Percentiles rank a stretch among this genome's conserved stretches.
Evolutionary conservation across 768 basidiomycete genomes (phyloP).

Genomic region (Sporobolomyces pararoseus): DNA sequence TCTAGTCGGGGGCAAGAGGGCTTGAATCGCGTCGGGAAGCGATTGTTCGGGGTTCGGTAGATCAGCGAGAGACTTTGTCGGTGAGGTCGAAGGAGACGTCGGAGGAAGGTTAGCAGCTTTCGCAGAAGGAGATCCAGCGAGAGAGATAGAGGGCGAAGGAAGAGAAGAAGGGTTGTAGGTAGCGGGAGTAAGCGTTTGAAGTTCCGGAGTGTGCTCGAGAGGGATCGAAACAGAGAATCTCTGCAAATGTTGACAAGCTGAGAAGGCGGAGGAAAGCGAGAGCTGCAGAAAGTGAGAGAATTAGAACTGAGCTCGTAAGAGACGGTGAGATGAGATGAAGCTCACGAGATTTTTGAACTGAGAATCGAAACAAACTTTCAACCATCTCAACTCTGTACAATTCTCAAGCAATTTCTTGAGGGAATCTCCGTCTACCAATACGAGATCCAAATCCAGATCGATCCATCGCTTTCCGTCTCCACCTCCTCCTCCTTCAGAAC

Average conservation of each 20-base stretch:
- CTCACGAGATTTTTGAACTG: constrained; percentile 33
- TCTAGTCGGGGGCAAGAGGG: constrained; percentile 17
- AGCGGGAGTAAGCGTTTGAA: constrained; percentile 5
- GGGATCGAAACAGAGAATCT: constrained; percentile 22
- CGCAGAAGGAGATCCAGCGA: neutral
- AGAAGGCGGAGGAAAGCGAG: constrained; percentile 15
- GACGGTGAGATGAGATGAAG: neutral
- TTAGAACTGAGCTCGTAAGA: neutral
- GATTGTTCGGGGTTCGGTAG: neutral
- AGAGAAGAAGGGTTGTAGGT: constrained; percentile 1
- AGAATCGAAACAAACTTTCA: constrained; percentile 28
- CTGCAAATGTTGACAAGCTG: neutral
- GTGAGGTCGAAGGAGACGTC: neutral
- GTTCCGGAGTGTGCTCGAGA: constrained; percentile 20
- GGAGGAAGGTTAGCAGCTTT: neutral
- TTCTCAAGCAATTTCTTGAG: constrained; percentile 30
- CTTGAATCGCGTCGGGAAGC: neutral
- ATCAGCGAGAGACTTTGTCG: neutral
- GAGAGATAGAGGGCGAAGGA: neutral
- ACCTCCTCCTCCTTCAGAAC: neutral
- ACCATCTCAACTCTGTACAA: neutral
- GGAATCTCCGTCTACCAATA: neutral
- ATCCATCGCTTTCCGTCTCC: constrained; percentile 12
- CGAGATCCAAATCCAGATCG: constrained; percentile 25
- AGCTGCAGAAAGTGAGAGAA: constrained; percentile 2